phyloP scores from a whole-genome alignment of 2,329 filamentous ascomycete genomes.

The Aspergillus sp. region DNA sequence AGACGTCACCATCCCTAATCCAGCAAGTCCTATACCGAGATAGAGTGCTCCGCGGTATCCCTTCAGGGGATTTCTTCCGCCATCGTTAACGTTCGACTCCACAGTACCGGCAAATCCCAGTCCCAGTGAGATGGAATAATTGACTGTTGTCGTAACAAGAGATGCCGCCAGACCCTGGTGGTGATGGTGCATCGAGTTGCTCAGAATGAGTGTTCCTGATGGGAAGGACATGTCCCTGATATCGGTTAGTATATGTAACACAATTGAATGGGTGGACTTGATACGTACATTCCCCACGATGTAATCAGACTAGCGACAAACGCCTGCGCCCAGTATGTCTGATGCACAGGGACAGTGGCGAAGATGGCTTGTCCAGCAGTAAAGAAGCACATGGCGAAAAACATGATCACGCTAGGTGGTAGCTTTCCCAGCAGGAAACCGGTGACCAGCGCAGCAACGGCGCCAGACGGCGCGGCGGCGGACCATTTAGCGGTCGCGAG shows the following conservation, averaged over 20 bases:
- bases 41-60: constrained; percentile 47
- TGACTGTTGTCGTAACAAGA: constrained; percentile 65
- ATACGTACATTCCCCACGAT: constrained; percentile 34
- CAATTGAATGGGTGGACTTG: no score
- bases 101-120: constrained; percentile 69
- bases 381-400: constrained; percentile 43
- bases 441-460: constrained; percentile 37
- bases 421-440: constrained; percentile 37
- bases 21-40: constrained; percentile 40
- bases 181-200: constrained; percentile 51
- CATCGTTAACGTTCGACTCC: constrained; percentile 51
- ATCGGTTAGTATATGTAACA: constrained; percentile 20
- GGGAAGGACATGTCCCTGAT: constrained; percentile 68
- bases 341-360: constrained; percentile 52
- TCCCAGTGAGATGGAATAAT: constrained; percentile 68
- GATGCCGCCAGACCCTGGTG: constrained; percentile 58
- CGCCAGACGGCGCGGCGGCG: constrained; percentile 30
- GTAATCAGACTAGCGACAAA: constrained; percentile 55
- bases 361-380: constrained; percentile 43
- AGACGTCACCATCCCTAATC: constrained; percentile 25
- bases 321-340: constrained; percentile 66
- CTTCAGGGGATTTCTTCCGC: constrained; percentile 35
- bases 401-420: constrained; percentile 31
- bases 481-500: constrained; percentile 30
- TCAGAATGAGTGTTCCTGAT: constrained; percentile 62